A percentile compares a stretch with the other conserved stretches of the same genome.
These are phyloP conservation scores for Andrographis paniculata DNA, from an alignment of 305 asterid genomes.

Conservation along the genomic window DNA sequence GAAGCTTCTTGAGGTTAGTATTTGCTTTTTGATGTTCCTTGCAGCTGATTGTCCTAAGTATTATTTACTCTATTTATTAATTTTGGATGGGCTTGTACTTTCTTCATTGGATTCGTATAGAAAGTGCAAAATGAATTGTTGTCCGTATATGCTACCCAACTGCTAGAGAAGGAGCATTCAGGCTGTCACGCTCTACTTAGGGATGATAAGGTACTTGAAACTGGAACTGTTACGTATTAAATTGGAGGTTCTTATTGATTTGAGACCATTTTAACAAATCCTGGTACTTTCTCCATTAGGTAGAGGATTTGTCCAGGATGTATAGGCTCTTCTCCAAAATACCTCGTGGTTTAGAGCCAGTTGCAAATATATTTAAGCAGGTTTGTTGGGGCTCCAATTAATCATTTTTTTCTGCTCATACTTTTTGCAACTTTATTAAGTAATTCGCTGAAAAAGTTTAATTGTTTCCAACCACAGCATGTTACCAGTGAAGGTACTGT, in stretches of 20 bases:
- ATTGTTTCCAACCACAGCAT: conserved; percentile 36
- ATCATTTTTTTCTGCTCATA: not conserved
- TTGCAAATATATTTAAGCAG: conserved; percentile 76
- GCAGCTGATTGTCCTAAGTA: not conserved
- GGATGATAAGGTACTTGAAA: conserved; percentile 70
- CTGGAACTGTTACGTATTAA: not conserved
- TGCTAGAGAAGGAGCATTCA: conserved; percentile 94
- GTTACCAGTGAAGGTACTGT: conserved; percentile 95
- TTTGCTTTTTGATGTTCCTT: conserved; percentile 15
- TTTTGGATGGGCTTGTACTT: not conserved
- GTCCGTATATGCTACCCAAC: conserved; percentile 83
- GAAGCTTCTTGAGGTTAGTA: conserved; percentile 72
- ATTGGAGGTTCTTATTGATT: not conserved
- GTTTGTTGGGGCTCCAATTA: not conserved
- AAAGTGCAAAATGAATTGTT: conserved; percentile 81
- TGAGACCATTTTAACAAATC: not conserved
- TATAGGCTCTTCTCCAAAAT: conserved; percentile 88
- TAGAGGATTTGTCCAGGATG: conserved; percentile 60
- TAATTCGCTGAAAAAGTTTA: not conserved
- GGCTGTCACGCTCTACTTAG: conserved; percentile 91
- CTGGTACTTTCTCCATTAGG: not conserved
- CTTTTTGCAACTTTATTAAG: not conserved
- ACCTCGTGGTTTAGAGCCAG: conserved; percentile 86
- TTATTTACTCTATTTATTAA: not conserved
- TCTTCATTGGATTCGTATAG: conserved; percentile 25